phyloP scores from a whole-genome alignment of 2,329 filamentous ascomycete genomes.

The Scedosporium apiospermum region DNA sequence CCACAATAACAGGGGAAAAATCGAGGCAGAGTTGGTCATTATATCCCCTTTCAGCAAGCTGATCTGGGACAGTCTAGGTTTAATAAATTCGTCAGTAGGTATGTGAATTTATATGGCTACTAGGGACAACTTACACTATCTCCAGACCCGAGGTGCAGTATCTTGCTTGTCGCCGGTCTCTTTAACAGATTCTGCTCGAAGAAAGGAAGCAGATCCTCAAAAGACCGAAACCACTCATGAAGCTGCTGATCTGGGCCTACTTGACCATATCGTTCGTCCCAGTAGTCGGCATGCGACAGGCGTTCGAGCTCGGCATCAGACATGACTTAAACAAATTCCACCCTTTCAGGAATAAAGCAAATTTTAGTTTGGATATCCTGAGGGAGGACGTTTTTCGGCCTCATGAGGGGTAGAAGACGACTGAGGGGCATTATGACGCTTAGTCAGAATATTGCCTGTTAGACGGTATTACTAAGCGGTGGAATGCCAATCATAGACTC shows the following conservation, averaged over 20 bases:
- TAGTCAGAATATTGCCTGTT: too few relatives aligned
- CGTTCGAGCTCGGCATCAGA: conserved; percentile 1
- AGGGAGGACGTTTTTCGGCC: too few relatives aligned
- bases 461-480: too few relatives aligned
- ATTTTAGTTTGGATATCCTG: too few relatives aligned
- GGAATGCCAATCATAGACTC: too few relatives aligned
- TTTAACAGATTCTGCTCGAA: conserved; percentile 32
- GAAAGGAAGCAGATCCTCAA: conserved; percentile 36
- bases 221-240: conserved; percentile 46
- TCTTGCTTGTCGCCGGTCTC: conserved; percentile 19
- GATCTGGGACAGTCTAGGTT: conserved; percentile 37
- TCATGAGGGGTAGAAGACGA: too few relatives aligned
- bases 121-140: conserved; percentile 36
- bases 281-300: conserved; percentile 27
- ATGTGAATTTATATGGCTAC: not conserved
- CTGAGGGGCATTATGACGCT: too few relatives aligned
- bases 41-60: conserved; percentile 38
- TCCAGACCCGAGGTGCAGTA: conserved; percentile 49
- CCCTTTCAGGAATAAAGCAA: too few relatives aligned
- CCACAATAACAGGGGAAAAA: conserved; percentile 44
- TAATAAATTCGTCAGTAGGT: conserved; percentile 4
- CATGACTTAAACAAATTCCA: not conserved
- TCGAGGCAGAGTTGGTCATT: conserved; percentile 43
- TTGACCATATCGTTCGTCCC: conserved; percentile 37
- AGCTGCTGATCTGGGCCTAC: conserved; percentile 26